Evolutionary conservation across 441 rosid genomes (phyloP), one percentile per base, ranked within the genome.

Genomic region (Rhodomyrtus psidioides): DNA sequence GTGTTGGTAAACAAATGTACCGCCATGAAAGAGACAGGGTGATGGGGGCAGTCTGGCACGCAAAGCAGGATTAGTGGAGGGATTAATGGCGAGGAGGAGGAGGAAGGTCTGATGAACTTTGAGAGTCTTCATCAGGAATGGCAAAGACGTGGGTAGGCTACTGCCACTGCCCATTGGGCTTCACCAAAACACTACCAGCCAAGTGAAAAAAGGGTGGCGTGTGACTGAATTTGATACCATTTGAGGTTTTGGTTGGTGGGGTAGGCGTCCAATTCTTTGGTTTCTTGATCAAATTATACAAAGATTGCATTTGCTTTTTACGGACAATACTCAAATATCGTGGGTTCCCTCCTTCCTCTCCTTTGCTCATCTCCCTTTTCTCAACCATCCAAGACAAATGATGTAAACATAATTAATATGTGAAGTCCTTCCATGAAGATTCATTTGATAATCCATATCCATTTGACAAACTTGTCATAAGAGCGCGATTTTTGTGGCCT

Each of bases 231-330:
- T 70, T 39, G 79, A 44, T 39, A 34, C 51, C 27, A 21, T 3
- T 12, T 82, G 42, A 27, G 53, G 54, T 62, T 91, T 70, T 70
- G 91, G 93, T 91, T 83, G 93, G 89, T 88, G 86, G 87, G 88
- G 91, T 91, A 88, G 91, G 92, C 93, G 84, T 92, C 91, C 94
- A 88, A 83, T 81, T 23, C 86, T 83, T 70, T 70, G 85, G 82
- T 88, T 88, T 58, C 89, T 88, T 91, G 83, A 88, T 74, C 53
- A 39, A 15, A 39, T 27, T 82, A n/a, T 62, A 24, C 82, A 70
- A 39, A 24, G 49, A 70, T 70, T 39, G 21, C 3, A 39, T 83
- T 42, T 42, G 1, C 49, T n/a, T 82, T 86, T 44, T 21, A 79
- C 23, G 42, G 16, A 57, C 42, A 42, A 55, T 51, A n/a, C 23